Conservation (phyloP, 305 asterid species). For the Coffea humblotiana region DNA sequence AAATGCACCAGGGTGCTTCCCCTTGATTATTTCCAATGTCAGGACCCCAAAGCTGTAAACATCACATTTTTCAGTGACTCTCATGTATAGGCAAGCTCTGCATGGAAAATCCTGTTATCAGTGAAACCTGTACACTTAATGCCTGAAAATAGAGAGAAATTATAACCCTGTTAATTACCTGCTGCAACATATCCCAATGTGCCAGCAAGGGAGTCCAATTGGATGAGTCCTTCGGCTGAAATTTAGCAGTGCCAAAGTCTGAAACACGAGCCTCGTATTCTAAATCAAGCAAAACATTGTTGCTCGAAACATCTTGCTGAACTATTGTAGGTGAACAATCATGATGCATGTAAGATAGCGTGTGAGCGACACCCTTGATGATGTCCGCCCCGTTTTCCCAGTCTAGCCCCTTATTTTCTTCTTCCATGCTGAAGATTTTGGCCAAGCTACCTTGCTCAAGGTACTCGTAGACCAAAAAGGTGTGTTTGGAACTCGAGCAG, state of each 20-base stretch:
- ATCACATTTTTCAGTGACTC: constrained; percentile 23
- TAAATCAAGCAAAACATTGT: constrained; percentile 27
- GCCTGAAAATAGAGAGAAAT: background rate
- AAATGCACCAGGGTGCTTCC: constrained; percentile 18
- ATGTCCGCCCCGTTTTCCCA: constrained; percentile 28
- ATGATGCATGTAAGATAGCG: constrained; percentile 38
- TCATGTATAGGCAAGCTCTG: constrained; percentile 29
- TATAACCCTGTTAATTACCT: constrained; percentile 13
- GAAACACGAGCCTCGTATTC: constrained; percentile 30
- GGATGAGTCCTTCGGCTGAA: constrained; percentile 31
- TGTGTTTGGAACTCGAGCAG: constrained; percentile 14
- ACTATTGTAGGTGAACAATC: constrained; percentile 29
- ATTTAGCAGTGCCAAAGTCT: constrained; percentile 42
- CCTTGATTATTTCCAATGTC: constrained; percentile 23
- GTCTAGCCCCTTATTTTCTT: constrained; percentile 7
- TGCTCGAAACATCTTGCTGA: constrained; percentile 36
- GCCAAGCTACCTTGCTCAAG: constrained; percentile 25
- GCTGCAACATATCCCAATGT: constrained; percentile 46
- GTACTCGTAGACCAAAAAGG: constrained; percentile 25
- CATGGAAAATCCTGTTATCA: background rate
- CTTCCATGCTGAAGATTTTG: constrained; percentile 2
- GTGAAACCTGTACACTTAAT: background rate
- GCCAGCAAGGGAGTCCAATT: constrained; percentile 33
- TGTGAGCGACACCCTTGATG: constrained; percentile 23
- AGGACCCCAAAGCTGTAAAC: constrained; percentile 28